Percentiles rank a stretch among this genome's conserved stretches.
These are phyloP conservation scores for Solanum corneliomulleri DNA, from an alignment of 257 asterid genomes.

Conservation along the genomic window DNA sequence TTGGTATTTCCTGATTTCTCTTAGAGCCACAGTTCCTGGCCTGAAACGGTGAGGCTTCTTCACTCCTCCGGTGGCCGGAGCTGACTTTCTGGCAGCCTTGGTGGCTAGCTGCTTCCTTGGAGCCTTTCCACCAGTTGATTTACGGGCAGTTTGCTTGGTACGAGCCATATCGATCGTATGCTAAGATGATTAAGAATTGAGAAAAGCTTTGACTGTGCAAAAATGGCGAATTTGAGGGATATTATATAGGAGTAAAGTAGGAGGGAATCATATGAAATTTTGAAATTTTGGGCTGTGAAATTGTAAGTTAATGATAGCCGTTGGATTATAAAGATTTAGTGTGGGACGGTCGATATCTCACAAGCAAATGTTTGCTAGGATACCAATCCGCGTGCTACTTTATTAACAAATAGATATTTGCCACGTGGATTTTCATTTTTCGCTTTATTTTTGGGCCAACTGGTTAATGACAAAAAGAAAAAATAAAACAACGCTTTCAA, in stretches of 20 bases:
- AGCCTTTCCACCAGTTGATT: no score
- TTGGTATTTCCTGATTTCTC: no score
- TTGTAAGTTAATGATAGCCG: background rate
- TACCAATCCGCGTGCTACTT: background rate
- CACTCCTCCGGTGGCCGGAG: no score
- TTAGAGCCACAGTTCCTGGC: no score
- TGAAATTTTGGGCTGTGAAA: background rate
- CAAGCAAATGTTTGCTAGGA: background rate
- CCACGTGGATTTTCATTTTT: background rate
- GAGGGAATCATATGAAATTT: slow-evolving; percentile 13
- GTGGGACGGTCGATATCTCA: background rate
- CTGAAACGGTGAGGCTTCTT: no score
- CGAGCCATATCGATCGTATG: background rate
- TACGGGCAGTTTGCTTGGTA: no score
- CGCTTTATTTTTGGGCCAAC: no score
- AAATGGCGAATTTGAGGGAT: background rate
- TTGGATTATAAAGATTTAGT: background rate
- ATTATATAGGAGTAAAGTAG: background rate
- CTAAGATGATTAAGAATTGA: background rate
- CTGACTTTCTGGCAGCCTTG: no score
- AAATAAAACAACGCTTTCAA: background rate
- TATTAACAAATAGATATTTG: background rate
- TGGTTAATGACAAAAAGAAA: background rate
- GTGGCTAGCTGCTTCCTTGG: no score
- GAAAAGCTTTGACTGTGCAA: background rate